These are phyloP conservation scores for Tulasnella sp. DNA, from an alignment of 768 basidiomycete species.

Conservation along the genomic window DNA sequence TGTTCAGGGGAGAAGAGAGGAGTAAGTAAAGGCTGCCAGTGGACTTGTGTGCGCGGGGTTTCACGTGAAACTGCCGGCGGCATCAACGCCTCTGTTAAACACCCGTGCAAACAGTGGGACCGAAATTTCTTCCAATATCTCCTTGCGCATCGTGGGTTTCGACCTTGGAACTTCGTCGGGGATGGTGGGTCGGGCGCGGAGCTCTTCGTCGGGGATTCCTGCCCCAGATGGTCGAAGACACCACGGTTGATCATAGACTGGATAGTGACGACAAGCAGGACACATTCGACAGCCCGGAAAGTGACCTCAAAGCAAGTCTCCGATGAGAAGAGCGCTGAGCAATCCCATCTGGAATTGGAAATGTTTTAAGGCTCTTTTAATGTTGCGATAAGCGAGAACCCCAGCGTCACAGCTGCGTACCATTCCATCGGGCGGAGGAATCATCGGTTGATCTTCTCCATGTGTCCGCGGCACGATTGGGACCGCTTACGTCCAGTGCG, in stretches of 20 bases:
- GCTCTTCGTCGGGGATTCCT: neutral
- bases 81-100: neutral
- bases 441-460: neutral
- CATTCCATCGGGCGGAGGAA: neutral
- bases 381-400: neutral
- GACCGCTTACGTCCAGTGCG: neutral
- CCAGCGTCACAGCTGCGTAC: neutral
- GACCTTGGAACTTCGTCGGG: neutral
- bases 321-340: neutral
- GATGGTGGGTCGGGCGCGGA: neutral
- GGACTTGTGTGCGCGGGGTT: neutral
- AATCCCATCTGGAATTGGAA: neutral
- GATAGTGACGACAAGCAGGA: neutral
- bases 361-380: neutral
- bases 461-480: neutral
- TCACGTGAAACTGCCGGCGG: slow-evolving; percentile 15
- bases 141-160: neutral
- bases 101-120: neutral
- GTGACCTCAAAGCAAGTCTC: neutral
- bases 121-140: neutral
- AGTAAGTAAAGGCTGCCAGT: neutral
- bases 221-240: neutral
- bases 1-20: slow-evolving; percentile 2
- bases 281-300: neutral
- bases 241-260: neutral